phyloP scores from a whole-genome alignment of 441 rosid species.

The Mallotus japonicus region DNA sequence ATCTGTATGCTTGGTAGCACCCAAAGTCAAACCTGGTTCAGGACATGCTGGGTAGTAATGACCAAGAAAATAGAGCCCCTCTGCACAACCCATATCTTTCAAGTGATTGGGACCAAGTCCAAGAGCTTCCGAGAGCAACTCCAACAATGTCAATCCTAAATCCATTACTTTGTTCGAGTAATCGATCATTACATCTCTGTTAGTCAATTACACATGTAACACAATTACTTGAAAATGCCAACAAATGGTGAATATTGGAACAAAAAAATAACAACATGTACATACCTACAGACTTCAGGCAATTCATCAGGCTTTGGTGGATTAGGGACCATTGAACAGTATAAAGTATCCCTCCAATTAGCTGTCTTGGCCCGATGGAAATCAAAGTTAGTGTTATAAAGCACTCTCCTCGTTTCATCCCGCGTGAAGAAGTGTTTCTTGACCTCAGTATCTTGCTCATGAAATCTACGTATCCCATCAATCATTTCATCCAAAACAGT shows the following conservation, averaged over 20 bases:
- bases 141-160: constrained; percentile 16
- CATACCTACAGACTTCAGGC: constrained; percentile 35
- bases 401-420: constrained; percentile 24
- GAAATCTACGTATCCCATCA: constrained; percentile 15
- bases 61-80: constrained; percentile 18
- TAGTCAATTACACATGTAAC: neutral
- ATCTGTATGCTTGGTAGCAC: constrained; percentile 25
- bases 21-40: constrained; percentile 24
- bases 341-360: constrained; percentile 40
- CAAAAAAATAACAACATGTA: too few relatives aligned
- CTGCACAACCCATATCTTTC: constrained; percentile 24
- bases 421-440: constrained; percentile 30
- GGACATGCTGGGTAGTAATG: constrained; percentile 34
- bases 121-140: constrained; percentile 27
- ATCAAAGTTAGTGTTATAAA: constrained; percentile 35
- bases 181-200: constrained; percentile 12
- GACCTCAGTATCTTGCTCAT: constrained; percentile 3
- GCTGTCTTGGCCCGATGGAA: constrained; percentile 24
- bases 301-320: constrained; percentile 31
- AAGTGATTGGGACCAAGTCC: constrained; percentile 24
- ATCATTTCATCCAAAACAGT: constrained; percentile 11
- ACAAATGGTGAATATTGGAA: neutral
- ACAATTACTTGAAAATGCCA: neutral
- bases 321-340: constrained; percentile 26
- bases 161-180: constrained; percentile 24